Percentiles rank a stretch among this genome's conserved stretches.
Conservation (phyloP, 805 yeast genomes). For the Sugiyamaella chiloensis region DNA sequence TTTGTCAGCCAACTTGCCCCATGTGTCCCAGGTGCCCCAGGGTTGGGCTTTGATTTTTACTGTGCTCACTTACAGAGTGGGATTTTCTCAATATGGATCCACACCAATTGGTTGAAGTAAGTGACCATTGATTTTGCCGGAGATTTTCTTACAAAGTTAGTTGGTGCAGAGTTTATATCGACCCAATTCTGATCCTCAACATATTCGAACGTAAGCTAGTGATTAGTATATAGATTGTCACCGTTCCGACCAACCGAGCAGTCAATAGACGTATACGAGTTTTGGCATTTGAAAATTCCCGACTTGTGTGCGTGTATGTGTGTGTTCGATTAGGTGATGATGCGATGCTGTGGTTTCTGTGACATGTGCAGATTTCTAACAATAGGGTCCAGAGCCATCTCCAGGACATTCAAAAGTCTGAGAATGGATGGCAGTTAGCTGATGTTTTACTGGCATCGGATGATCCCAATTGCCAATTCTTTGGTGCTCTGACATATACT, state of each 20-base stretch:
- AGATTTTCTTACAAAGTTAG: slow-evolving; percentile 6
- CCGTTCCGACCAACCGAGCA: no score
- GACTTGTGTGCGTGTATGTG: no score
- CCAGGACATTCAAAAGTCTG: slow-evolving; percentile 56
- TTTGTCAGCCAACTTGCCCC: no score
- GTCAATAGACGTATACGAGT: no score
- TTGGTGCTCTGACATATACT: slow-evolving; percentile 78
- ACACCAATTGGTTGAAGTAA: slow-evolving; percentile 1
- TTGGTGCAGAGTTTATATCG: slow-evolving; percentile 16
- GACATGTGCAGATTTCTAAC: no score
- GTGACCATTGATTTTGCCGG: neutral
- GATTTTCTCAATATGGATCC: no score
- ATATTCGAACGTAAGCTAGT: slow-evolving; percentile 7
- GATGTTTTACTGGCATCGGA: slow-evolving; percentile 42
- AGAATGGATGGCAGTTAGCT: slow-evolving; percentile 57
- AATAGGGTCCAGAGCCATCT: slow-evolving; percentile 50
- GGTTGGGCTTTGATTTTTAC: no score
- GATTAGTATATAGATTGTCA: neutral
- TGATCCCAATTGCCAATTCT: slow-evolving; percentile 48
- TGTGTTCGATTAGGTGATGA: no score
- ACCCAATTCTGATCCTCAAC: slow-evolving; percentile 10
- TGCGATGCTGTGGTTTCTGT: no score
- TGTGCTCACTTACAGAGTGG: no score
- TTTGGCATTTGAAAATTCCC: no score
- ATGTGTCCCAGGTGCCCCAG: no score